Base-by-base conservation (phyloP, 1,284 basidiomycete species). In the Trametes hirsuta region DNA sequence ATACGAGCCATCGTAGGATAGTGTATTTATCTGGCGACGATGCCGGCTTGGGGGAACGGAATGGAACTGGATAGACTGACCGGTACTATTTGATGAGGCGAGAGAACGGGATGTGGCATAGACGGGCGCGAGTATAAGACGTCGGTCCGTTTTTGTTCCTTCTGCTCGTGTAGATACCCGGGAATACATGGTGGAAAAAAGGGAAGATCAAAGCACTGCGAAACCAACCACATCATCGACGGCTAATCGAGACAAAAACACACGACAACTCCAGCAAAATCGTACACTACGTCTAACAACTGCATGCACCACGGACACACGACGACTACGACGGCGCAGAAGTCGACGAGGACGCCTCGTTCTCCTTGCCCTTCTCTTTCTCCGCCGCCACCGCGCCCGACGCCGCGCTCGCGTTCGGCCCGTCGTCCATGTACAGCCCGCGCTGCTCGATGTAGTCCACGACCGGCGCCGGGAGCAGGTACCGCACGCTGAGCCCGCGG, bases 381-480 rank as follows among this genome's bases (percentile, higher is more conserved):
- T 69, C 66, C n/a, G 69, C 69, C 1, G 55, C 65, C 10, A 64
- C 47, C n/a, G 69, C 67, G 9, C 70, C 70, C 22, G 59, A 46
- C 12, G 70, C 63, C 1, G 67, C 63, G 30, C 58, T 62, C 14
- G 68, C 55, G 42, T 45, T 65, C 5, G 79, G 65, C 35, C 77
- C 77, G 45, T 91, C 90, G 50, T 92, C 90, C 58, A 81, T 78
- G 68, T 92, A 92, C 61, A 93, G 78, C 35, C 86, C 82, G 68
- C 95, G 79, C 68, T 89, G 78, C 70, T 97, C 91, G 75, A 99
- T 99, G 74, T 99, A 99, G 69, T 96, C 90, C 61, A 97, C 95
- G 57, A 98, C 97, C 50, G 89, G 86, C 62, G 91, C 86, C 3
- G 97, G 96, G 48, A 98, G 81, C 36, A 99, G 85, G 75, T 98